These are phyloP conservation scores for Exsudoporus frostii DNA, from an alignment of 768 basidiomycete genomes.

Conservation along the genomic window DNA sequence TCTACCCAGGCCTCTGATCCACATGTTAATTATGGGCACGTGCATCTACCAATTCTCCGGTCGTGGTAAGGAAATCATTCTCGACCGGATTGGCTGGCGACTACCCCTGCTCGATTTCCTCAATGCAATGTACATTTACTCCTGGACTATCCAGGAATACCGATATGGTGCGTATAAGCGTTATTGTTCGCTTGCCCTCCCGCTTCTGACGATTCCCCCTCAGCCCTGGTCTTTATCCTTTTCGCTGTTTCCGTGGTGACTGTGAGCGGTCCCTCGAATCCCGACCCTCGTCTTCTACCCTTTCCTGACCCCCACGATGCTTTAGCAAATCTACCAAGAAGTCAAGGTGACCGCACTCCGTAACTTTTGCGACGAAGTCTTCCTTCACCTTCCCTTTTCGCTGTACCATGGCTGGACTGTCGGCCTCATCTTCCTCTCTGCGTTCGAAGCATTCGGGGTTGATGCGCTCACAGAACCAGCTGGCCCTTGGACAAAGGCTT, in stretches of 20 bases:
- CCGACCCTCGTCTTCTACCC: not conserved
- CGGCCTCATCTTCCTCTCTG: conserved; percentile 50
- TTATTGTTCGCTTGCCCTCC: not conserved
- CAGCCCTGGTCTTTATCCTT: conserved; percentile 39
- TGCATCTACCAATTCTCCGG: conserved; percentile 60
- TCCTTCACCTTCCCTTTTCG: conserved; percentile 72
- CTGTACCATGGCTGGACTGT: conserved; percentile 65
- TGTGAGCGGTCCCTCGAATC: conserved; percentile 19
- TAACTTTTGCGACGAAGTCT: conserved; percentile 53
- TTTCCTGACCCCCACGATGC: not conserved
- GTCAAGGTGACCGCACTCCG: conserved; percentile 56
- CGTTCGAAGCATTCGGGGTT: conserved; percentile 60
- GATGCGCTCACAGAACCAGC: conserved; percentile 50
- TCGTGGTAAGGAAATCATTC: conserved; percentile 51
- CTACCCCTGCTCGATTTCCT: conserved; percentile 61
- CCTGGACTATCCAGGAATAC: conserved; percentile 55
- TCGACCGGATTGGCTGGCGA: conserved; percentile 65
- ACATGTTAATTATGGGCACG: conserved; percentile 62
- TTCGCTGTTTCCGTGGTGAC: conserved; percentile 51
- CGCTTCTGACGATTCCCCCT: conserved; percentile 19
- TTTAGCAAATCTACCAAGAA: conserved; percentile 60
- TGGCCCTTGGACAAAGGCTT: conserved; percentile 58
- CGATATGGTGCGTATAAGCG: conserved; percentile 31
- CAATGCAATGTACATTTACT: conserved; percentile 62
- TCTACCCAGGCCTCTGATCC: conserved; percentile 51